A percentile compares a stretch with the other conserved stretches of the same genome.
phyloP scores from a whole-genome alignment of 768 basidiomycete species.

The Strobilomyces echinocephalus region DNA sequence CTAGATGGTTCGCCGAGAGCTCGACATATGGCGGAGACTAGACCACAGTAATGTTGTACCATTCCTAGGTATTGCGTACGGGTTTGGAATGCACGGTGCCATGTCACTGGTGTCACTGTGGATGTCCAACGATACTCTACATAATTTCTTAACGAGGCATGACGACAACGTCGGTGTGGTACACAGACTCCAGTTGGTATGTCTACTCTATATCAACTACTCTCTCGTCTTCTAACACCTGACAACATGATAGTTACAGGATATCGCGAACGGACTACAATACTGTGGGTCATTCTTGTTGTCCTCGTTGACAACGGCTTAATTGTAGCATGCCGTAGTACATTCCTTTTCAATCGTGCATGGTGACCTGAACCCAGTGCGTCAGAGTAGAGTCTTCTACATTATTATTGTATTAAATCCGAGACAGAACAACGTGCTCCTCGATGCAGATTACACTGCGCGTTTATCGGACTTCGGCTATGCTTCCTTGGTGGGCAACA shows the following conservation, averaged over 20 bases:
- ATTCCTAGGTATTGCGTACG: background rate
- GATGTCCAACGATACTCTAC: background rate
- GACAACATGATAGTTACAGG: slow-evolving; percentile 5
- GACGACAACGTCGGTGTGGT: background rate
- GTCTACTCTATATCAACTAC: background rate
- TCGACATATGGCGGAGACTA: background rate
- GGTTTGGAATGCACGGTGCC: background rate
- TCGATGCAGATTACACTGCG: slow-evolving; percentile 25
- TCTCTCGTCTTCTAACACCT: slow-evolving; percentile 12
- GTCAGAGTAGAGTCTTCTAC: background rate
- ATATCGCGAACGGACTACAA: slow-evolving; percentile 12
- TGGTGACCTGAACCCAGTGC: slow-evolving; percentile 16
- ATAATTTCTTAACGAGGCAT: background rate
- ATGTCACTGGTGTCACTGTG: background rate
- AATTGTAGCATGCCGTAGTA: slow-evolving; percentile 1
- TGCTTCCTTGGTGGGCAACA: slow-evolving; percentile 24
- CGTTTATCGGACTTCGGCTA: slow-evolving; percentile 42
- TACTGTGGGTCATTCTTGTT: slow-evolving; percentile 4
- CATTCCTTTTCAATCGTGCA: slow-evolving; percentile 14
- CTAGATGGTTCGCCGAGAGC: background rate
- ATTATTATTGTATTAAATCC: no score
- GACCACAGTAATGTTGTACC: background rate
- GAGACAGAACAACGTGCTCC: slow-evolving; percentile 16
- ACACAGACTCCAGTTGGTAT: background rate
- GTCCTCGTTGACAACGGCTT: background rate